Conservation (phyloP, 2,329 filamentous ascomycete species). For the Verticillium isaacii region DNA sequence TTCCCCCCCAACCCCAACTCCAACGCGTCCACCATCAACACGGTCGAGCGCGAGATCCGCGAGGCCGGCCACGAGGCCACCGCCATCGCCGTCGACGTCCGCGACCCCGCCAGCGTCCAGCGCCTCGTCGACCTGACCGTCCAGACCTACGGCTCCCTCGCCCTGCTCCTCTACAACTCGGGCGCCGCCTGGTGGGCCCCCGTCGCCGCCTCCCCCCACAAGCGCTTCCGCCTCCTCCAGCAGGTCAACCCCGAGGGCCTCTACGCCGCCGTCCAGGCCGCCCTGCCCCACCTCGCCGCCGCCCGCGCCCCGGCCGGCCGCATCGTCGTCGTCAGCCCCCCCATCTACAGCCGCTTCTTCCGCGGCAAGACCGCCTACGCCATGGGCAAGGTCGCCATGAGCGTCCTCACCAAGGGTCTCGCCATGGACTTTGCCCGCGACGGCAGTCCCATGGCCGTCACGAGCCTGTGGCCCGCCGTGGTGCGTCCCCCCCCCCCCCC, state of each 20-base stretch:
- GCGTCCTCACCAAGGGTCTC: constrained; percentile 72
- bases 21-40: constrained; percentile 69
- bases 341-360: constrained; percentile 83
- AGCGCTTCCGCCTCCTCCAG: constrained; percentile 72
- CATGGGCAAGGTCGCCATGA: constrained; percentile 75
- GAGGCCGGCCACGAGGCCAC: constrained; percentile 59
- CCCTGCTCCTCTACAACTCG: constrained; percentile 76
- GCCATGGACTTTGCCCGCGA: constrained; percentile 76
- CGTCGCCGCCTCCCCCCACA: constrained; percentile 66
- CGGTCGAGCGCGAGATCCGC: constrained; percentile 69
- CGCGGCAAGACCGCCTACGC: constrained; percentile 83
- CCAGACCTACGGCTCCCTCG: constrained; percentile 55
- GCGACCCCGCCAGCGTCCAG: constrained; percentile 57
- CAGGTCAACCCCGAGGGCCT: constrained; percentile 70
- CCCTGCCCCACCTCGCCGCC: constrained; percentile 58
- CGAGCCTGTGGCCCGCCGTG: constrained; percentile 75
- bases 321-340: constrained; percentile 75
- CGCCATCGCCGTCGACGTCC: constrained; percentile 66
- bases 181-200: constrained; percentile 83
- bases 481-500: constrained; percentile 37
- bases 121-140: constrained; percentile 55
- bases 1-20: constrained; percentile 79
- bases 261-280: constrained; percentile 66
- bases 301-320: constrained; percentile 50
- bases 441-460: constrained; percentile 66